Conservation (phyloP, 1,284 basidiomycete species). For the Fomitopsis schrenkii region DNA sequence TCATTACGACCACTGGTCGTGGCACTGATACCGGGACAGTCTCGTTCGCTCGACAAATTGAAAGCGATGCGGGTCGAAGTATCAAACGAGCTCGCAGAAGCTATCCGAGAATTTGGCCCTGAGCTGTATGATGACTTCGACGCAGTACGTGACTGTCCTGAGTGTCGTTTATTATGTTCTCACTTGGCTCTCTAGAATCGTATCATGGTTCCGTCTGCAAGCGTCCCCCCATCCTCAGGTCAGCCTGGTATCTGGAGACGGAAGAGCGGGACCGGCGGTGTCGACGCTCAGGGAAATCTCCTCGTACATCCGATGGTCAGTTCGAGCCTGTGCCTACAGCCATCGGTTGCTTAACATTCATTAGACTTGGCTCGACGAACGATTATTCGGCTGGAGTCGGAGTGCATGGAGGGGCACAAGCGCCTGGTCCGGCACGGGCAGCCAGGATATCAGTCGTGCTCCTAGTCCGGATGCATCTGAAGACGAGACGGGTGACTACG, state of each 20-base stretch:
- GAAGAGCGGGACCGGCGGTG: slow-evolving; percentile 70
- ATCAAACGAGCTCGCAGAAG: slow-evolving; percentile 81
- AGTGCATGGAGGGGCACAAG: slow-evolving; percentile 70
- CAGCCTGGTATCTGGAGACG: slow-evolving; percentile 68
- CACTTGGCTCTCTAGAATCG: slow-evolving; percentile 50
- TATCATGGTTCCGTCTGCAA: slow-evolving; percentile 80
- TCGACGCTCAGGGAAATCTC: slow-evolving; percentile 75
- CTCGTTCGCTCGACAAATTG: slow-evolving; percentile 77
- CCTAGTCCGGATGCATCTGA: slow-evolving; percentile 69
- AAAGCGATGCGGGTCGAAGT: slow-evolving; percentile 79
- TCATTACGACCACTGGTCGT: slow-evolving; percentile 91
- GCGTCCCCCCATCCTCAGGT: slow-evolving; percentile 73
- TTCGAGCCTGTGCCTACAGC: neutral
- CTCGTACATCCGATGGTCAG: slow-evolving; percentile 77
- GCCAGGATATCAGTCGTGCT: slow-evolving; percentile 58
- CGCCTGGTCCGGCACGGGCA: slow-evolving; percentile 65
- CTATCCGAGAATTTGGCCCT: slow-evolving; percentile 91
- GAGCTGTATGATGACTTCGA: slow-evolving; percentile 88
- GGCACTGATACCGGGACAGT: slow-evolving; percentile 89
- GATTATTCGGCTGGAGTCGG: slow-evolving; percentile 88
- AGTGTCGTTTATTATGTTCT: neutral
- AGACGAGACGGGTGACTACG: slow-evolving; percentile 78
- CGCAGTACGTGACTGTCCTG: slow-evolving; percentile 44
- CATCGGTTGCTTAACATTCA: neutral
- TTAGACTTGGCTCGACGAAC: slow-evolving; percentile 88